Evolutionary conservation across 306 rosid species (phyloP).

Genomic region (Pyrus pyrifolia): DNA sequence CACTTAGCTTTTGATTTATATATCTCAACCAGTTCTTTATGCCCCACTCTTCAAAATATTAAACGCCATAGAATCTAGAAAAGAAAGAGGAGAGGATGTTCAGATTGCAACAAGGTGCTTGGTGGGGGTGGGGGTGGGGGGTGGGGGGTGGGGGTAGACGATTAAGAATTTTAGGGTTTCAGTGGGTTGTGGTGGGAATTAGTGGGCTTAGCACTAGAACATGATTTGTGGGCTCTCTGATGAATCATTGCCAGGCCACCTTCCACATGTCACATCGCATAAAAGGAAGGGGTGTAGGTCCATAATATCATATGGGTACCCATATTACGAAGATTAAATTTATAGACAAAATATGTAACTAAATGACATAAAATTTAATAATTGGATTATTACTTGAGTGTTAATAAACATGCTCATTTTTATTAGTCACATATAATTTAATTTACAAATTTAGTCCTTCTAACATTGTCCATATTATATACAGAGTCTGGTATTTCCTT

Average conservation of each 20-base stretch:
- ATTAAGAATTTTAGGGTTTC: slow-evolving; percentile 1
- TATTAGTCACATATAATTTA: no score
- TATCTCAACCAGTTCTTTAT: neutral
- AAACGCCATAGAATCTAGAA: slow-evolving; percentile 15
- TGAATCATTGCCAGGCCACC: slow-evolving; percentile 44
- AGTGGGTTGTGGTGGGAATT: slow-evolving; percentile 37
- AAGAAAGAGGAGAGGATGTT: slow-evolving; percentile 2
- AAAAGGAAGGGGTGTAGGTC: slow-evolving; percentile 11
- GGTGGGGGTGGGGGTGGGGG: neutral
- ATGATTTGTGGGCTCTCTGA: slow-evolving; percentile 42
- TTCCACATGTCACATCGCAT: slow-evolving; percentile 31
- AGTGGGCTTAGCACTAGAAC: slow-evolving; percentile 56
- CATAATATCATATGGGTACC: neutral
- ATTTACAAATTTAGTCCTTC: no score
- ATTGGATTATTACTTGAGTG: no score
- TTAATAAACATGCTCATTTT: no score
- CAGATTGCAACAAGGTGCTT: slow-evolving; percentile 2
- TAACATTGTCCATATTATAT: neutral
- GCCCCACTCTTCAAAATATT: neutral
- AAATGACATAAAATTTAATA: no score
- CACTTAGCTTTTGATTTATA: neutral
- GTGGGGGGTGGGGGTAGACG: neutral
- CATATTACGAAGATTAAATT: no score
- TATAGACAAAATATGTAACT: no score
- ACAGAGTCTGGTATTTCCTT: slow-evolving; percentile 30